Percentiles rank a stretch among this genome's conserved stretches.
These are phyloP conservation scores for Brachypodium distachyon DNA, from an alignment of 202 grass and related monocot species.

Conservation along the genomic window DNA sequence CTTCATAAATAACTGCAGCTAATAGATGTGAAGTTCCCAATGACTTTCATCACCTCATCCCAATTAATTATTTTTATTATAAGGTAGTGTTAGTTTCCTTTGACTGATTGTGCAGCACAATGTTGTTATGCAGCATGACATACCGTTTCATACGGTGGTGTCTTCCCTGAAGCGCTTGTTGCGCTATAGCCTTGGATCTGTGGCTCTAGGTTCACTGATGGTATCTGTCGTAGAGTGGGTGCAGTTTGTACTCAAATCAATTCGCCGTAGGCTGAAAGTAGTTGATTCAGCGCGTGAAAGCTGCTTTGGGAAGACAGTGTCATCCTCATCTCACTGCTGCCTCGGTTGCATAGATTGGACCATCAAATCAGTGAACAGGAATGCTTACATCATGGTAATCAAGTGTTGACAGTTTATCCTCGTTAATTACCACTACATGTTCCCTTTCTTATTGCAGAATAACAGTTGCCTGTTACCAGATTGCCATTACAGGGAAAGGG, in stretches of 20 bases:
- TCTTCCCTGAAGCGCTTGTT: constrained; percentile 70
- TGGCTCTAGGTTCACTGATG: constrained; percentile 68
- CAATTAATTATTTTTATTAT: background rate
- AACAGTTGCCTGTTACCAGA: constrained; percentile 48
- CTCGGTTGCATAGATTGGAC: constrained; percentile 88
- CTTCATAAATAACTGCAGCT: background rate
- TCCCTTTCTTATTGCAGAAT: too few relatives aligned
- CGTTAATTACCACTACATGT: background rate
- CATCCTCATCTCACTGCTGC: constrained; percentile 80
- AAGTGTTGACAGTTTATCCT: background rate
- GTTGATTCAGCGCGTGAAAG: constrained; percentile 36
- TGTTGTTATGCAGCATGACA: constrained; percentile 66
- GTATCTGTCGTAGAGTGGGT: constrained; percentile 76
- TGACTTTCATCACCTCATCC: background rate
- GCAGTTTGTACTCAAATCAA: constrained; percentile 61
- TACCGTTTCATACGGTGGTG: constrained; percentile 72
- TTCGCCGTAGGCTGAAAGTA: constrained; percentile 68
- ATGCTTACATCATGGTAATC: constrained; percentile 92
- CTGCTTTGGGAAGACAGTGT: constrained; percentile 47
- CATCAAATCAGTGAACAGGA: constrained; percentile 71
- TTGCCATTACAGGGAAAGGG: constrained; percentile 89
- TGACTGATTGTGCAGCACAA: background rate
- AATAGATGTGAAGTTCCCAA: background rate
- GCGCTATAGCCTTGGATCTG: constrained; percentile 80
- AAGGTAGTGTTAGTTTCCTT: background rate